Percentiles rank a stretch among this genome's conserved stretches.
phyloP scores from a whole-genome alignment of 352 stramenopile species.

The Globisporangium cederbergense region DNA sequence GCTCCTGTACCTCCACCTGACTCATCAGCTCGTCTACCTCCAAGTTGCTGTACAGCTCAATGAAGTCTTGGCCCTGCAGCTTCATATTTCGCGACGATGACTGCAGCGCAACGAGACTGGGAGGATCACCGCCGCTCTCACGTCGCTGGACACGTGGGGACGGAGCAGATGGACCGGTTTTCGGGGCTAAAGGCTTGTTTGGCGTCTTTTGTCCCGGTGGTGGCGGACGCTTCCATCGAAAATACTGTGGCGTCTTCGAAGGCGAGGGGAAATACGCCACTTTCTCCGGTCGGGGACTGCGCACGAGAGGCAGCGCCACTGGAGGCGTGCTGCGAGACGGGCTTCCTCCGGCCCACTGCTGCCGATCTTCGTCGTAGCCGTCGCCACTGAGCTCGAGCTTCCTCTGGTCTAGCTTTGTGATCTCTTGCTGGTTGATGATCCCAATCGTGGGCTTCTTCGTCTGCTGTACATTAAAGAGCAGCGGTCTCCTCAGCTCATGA shows the following conservation, averaged over 20 bases:
- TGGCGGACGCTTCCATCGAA: constrained; percentile 48
- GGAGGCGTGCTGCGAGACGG: constrained; percentile 18
- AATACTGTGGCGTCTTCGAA: constrained; percentile 56
- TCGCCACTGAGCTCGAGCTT: constrained; percentile 16
- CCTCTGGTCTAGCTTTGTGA: constrained; percentile 29
- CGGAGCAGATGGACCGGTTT: background rate
- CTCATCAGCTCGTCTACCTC: background rate
- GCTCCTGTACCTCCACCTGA: background rate
- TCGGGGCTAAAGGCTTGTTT: constrained; percentile 9
- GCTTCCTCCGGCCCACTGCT: background rate
- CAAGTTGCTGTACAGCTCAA: background rate
- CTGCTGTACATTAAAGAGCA: constrained; percentile 51
- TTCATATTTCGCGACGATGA: constrained; percentile 10
- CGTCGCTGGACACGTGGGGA: constrained; percentile 20
- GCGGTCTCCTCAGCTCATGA: constrained; percentile 47
- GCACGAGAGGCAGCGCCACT: constrained; percentile 51
- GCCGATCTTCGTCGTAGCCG: constrained; percentile 16
- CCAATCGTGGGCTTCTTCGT: constrained; percentile 36
- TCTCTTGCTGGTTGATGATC: constrained; percentile 48
- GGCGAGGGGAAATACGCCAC: constrained; percentile 32
- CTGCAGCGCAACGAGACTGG: constrained; percentile 9
- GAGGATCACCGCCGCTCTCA: background rate
- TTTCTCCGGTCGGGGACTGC: constrained; percentile 40
- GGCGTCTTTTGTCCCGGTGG: constrained; percentile 8
- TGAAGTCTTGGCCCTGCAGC: background rate